Base-by-base conservation (phyloP, 345 rosid genomes). In the Lagerstroemia speciosa region DNA sequence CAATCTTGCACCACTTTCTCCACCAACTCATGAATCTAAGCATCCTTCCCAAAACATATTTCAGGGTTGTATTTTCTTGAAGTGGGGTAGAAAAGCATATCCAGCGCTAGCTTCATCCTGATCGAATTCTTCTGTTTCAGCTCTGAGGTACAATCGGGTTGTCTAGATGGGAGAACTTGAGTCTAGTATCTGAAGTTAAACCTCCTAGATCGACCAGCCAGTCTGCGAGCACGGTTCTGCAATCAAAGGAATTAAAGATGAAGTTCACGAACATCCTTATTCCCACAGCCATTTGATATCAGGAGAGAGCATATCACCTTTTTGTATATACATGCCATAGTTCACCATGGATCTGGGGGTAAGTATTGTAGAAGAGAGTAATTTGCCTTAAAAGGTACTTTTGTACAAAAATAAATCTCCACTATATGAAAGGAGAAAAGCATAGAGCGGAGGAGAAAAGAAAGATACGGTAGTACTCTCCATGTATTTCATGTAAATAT, bases 1-100 rank as follows among this genome's bases (percentile, higher is more conserved):
- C 96, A 91, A 65, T 87, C 94, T 73, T 91, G 97, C 89, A 91
- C 96, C 75, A 93, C 96, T 71, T 89, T 90, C 77, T 86, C 97
- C 68, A 83, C 89, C 40, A 89, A 77, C 74, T 87, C 78, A 5
- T 69, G 34, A 68, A n/a, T 40, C 67, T 64, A 33, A 27, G 33
- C 19, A 27, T 58, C 15, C 30, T 3, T 30, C 6, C 34, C 6
- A 7, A 58, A 58, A 3, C 22, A 52, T 20, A 52, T n/a, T 52
- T 10, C 26, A 5, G 26, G 5, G 5, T 52, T 20, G 6, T 20
- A 3, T 52, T 52, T 3, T 52, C 57, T 11, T 45, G 15, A 45
- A 52, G 27, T 20, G 1, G 57, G 5, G 9, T 5, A 5, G 57
- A 19, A 5, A 6, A 11, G 26, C 57, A 52, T 11, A 19, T 52